Evolutionary conservation across 306 rosid genomes (phyloP).

Genomic region (Betula pendula): DNA sequence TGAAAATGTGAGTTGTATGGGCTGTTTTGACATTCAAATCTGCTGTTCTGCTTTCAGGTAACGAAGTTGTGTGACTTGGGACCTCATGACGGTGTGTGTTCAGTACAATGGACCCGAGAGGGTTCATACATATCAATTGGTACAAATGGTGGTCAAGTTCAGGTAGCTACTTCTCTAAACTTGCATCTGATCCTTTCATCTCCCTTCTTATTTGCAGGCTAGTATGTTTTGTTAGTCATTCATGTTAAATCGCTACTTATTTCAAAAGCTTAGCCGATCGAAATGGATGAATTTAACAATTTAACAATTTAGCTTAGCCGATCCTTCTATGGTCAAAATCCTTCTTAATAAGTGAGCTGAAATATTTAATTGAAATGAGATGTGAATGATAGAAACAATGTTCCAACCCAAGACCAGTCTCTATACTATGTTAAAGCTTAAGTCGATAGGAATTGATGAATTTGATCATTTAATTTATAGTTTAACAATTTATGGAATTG

Average conservation of each 20-base stretch:
- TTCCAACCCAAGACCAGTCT: too few relatives aligned
- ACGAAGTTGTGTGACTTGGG: constrained; percentile 96
- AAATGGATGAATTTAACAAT: too few relatives aligned
- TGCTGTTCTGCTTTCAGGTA: constrained; percentile 52
- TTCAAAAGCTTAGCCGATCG: too few relatives aligned
- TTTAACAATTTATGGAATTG: not conserved
- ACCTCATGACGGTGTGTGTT: constrained; percentile 91
- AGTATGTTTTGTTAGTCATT: not conserved
- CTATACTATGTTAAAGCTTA: too few relatives aligned
- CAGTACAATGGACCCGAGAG: constrained; percentile 95
- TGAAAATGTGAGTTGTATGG: not conserved
- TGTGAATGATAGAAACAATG: too few relatives aligned
- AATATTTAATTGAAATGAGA: too few relatives aligned
- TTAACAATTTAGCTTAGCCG: too few relatives aligned
- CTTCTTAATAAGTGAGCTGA: too few relatives aligned
- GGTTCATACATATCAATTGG: constrained; percentile 95
- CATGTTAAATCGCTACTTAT: too few relatives aligned
- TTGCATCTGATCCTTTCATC: not conserved
- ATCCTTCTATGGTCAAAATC: too few relatives aligned
- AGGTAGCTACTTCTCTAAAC: constrained; percentile 49
- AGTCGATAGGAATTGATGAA: too few relatives aligned
- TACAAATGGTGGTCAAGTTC: constrained; percentile 91
- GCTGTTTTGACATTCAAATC: not conserved
- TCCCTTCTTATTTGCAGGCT: not conserved
- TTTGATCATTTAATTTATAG: too few relatives aligned